Evolutionary conservation across 495 filamentous ascomycete species (phyloP), one percentile per base, ranked within the genome.

Genomic region (Trichoderma gamsii): DNA sequence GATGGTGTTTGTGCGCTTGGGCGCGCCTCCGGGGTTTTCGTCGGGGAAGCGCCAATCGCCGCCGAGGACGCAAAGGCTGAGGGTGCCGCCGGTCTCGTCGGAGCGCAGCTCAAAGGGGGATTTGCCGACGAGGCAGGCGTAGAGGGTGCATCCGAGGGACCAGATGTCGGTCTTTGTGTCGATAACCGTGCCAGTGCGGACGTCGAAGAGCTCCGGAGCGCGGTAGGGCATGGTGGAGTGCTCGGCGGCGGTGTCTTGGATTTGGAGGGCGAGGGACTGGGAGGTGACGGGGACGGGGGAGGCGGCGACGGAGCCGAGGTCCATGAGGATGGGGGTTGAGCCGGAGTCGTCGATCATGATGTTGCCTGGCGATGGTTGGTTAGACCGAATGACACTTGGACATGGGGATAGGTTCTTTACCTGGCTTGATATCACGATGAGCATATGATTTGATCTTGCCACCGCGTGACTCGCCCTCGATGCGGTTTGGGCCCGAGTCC

Each of bases 131-230:
- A 99, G 79, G 70, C 96, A 97, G 25, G 96, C 94, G 79, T 96
- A 99, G 44, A 99, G 82, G 0, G 96, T 98, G 79, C 94, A 97
- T 35, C 95, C 95, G 25, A 99, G 81, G 3, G 92, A 96, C 95
- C 95, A 99, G 71, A 99, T 96, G 73, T 99, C 95, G 51, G 97
- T 95, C 76, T 97, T 98, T 21, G 95, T 97, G 75, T 99, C 95
- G 72, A 99, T 89, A 61, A 91, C 85, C 12, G 89, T 90, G 44
- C 92, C 94, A 4, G 93, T 97, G 77, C 97, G 96, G 67, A 98
- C 96, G 73, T 99, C 95, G 76, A 99, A 99, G 43, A 99, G 88
- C 78, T 99, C 95, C 0, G 95, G 95, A 2, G 95, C 95, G 64
- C 95, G 92, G 78, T 99, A 99, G 1, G 96, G 94, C 93, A 99